These are phyloP conservation scores for Fomitopsis pinicola DNA, from an alignment of 1,284 basidiomycete genomes.

Conservation along the genomic window DNA sequence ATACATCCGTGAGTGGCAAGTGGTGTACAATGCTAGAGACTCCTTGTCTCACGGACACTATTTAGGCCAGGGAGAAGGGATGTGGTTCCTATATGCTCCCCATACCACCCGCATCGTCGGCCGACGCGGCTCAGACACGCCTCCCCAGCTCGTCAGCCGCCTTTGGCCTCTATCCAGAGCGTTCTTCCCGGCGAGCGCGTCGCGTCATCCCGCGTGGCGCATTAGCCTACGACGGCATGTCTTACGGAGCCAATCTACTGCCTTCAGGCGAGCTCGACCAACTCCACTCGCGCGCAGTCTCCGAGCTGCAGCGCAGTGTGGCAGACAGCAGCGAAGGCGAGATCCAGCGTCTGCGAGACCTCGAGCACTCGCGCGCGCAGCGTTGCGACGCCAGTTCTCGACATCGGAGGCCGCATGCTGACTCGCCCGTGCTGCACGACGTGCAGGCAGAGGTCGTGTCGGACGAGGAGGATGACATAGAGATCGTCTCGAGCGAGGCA, in stretches of 20 bases:
- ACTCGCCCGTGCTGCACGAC: slow-evolving; percentile 2
- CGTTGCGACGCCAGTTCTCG: slow-evolving; percentile 14
- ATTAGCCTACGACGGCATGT: slow-evolving; percentile 14
- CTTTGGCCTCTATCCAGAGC: slow-evolving; percentile 47
- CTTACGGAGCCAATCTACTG: slow-evolving; percentile 11
- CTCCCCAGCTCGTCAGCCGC: slow-evolving; percentile 57
- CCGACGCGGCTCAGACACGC: slow-evolving; percentile 22
- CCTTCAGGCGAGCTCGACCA: slow-evolving; percentile 35
- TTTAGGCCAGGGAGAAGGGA: slow-evolving; percentile 9
- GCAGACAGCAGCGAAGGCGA: slow-evolving; percentile 60
- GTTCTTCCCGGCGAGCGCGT: slow-evolving; percentile 6
- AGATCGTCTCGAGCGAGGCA: slow-evolving; percentile 43
- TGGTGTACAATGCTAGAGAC: background rate
- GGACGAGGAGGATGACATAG: slow-evolving; percentile 50
- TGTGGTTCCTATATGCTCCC: slow-evolving; percentile 8
- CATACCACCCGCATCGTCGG: slow-evolving; percentile 13
- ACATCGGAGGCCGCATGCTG: slow-evolving; percentile 6
- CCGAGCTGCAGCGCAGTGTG: slow-evolving; percentile 57
- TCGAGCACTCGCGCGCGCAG: slow-evolving; percentile 48
- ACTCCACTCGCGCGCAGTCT: slow-evolving; percentile 58
- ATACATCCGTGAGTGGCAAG: slow-evolving; percentile 37
- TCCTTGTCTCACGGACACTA: background rate
- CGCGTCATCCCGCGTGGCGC: background rate
- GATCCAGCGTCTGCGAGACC: slow-evolving; percentile 69
- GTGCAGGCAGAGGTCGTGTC: slow-evolving; percentile 10